Base-by-base conservation (phyloP, 345 rosid genomes). In the Moringa oleifera region DNA sequence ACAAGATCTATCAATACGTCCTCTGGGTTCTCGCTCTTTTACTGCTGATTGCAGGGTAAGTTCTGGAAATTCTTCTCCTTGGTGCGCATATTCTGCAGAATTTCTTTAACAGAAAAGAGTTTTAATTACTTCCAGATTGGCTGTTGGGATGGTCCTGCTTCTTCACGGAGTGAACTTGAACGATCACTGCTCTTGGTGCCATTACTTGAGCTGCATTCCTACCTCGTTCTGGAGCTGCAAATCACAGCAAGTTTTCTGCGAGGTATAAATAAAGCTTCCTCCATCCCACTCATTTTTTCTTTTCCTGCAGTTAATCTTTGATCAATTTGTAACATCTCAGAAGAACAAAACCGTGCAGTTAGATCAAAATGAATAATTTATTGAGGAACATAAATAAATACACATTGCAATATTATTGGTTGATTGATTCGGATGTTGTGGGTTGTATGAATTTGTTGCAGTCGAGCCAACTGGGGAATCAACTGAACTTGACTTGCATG, bases 131-230 rank as follows among this genome's bases (percentile, higher is more conserved):
- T 9, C 1, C 82, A 89, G 96, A 41, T 85, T 69, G 24, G 79
- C 83, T 0, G 31, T 62, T 24, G 91, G 91, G 46, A 74, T 89
- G 65, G 71, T 87, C 51, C 70, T 81, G 75, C 87, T 95, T 68
- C 75, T 83, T 57, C 77, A 59, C 53, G 97, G 94, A 18, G 75
- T 61, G 41, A 76, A 89, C 77, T 67, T 88, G 71, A 95, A 85
- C 49, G 72, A 85, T 24, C 78, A 78, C 51, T 95, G 97, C 80
- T 76, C 90, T 0, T 89, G 96, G 97, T 95, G 97, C 66, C 97
- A 83, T 73, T 82, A 86, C 58, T 66, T 95, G 73, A 87, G 84
- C 53, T 95, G 99, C 37, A 66, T 94, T 54, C 96, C 99, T 18
- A 83, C 90, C n/a, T 81, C 89, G 0, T 73, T 73, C 50, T 87